These are phyloP conservation scores for Verticillium nonalfalfae DNA, from an alignment of 2,329 filamentous ascomycete species.

Conservation along the genomic window DNA sequence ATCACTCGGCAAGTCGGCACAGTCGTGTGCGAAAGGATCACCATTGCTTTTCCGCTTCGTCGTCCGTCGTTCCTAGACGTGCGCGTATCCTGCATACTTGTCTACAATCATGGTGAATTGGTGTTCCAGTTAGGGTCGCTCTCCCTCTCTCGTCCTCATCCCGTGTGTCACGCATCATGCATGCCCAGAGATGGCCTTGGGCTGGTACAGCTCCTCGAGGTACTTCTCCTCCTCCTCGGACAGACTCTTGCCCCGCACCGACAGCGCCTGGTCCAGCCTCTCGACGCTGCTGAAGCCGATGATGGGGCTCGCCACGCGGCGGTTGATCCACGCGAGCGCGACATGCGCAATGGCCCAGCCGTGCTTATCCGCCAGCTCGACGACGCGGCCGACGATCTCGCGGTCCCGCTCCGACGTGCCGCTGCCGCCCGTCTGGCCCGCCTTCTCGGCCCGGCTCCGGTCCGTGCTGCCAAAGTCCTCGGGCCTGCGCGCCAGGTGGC, in stretches of 20 bases:
- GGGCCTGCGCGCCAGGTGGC: conserved; percentile 21
- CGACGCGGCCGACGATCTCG: conserved; percentile 25
- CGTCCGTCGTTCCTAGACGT: not conserved
- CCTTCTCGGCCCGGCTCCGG: conserved; percentile 24
- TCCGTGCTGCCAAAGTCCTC: conserved; percentile 12
- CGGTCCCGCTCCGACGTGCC: conserved; percentile 25
- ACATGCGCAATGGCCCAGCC: conserved; percentile 58
- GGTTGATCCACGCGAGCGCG: conserved; percentile 55
- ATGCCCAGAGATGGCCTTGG: conserved; percentile 32
- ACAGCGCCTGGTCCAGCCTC: conserved; percentile 56
- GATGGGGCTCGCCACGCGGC: conserved; percentile 50
- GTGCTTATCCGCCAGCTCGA: conserved; percentile 52
- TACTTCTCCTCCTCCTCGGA: conserved; percentile 53
- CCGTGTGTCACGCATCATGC: not conserved
- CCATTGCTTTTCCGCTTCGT: not conserved
- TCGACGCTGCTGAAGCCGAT: conserved; percentile 52
- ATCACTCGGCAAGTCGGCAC: not conserved
- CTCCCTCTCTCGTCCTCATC: not conserved
- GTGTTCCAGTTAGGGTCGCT: no score
- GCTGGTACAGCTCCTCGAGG: conserved; percentile 55
- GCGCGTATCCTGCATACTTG: not conserved
- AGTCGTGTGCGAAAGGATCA: not conserved
- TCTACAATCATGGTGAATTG: not conserved
- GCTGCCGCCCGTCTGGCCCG: conserved; percentile 17
- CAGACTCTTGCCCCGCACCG: conserved; percentile 37